Percentiles rank a stretch among this genome's conserved stretches.
phyloP scores from a whole-genome alignment of 2,329 filamentous ascomycete genomes.

The Neoarthrinium moseri region DNA sequence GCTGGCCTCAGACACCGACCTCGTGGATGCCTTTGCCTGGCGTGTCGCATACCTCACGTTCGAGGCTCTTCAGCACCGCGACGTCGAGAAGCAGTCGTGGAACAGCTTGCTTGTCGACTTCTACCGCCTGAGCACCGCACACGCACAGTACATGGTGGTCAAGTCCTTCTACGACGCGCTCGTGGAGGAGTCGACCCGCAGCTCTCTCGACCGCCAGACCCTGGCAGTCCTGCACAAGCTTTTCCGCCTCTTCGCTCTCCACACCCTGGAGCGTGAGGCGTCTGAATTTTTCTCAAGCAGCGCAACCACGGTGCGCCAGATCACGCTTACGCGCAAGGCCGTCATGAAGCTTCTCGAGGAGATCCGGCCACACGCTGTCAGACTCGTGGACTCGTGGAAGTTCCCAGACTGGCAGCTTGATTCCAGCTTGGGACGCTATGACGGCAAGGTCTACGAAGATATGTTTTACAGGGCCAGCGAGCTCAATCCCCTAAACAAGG shows the following conservation, averaged over 20 bases:
- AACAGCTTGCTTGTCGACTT: slow-evolving; percentile 77
- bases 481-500: slow-evolving; percentile 70
- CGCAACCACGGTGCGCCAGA: slow-evolving; percentile 71
- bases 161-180: slow-evolving; percentile 64
- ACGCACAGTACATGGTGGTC: slow-evolving; percentile 75
- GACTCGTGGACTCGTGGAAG: slow-evolving; percentile 71
- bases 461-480: slow-evolving; percentile 71
- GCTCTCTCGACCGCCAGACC: slow-evolving; percentile 57
- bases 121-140: slow-evolving; percentile 72
- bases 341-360: slow-evolving; percentile 68
- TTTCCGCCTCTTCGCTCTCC: slow-evolving; percentile 77
- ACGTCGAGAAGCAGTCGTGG: slow-evolving; percentile 74
- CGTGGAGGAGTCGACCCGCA: slow-evolving; percentile 43
- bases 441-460: slow-evolving; percentile 77
- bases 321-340: slow-evolving; percentile 66
- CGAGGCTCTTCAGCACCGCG: slow-evolving; percentile 71
- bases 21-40: slow-evolving; percentile 75
- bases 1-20: slow-evolving; percentile 66
- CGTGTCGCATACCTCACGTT: slow-evolving; percentile 73
- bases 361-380: slow-evolving; percentile 70
- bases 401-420: slow-evolving; percentile 80
- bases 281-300: slow-evolving; percentile 71
- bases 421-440: slow-evolving; percentile 65
- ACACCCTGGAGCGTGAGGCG: slow-evolving; percentile 62
- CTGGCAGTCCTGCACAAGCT: slow-evolving; percentile 64